Evolutionary conservation across 2,329 filamentous ascomycete genomes (phyloP).

Genomic region (Calonectria multiphialidica): DNA sequence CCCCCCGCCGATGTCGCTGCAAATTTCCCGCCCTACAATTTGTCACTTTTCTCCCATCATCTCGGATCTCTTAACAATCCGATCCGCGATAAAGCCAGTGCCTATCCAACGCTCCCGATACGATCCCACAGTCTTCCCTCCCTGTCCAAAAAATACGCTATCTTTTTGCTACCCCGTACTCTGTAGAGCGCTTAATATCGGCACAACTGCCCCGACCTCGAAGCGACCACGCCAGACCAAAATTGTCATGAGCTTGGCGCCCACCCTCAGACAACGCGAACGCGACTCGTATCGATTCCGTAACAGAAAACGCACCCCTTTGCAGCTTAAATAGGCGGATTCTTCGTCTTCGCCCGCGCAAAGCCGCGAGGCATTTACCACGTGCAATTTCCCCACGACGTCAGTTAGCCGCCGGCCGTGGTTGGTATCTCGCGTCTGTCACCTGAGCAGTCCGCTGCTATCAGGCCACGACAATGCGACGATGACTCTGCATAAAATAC

Average conservation of each 20-base stretch:
- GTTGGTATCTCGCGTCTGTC: too few relatives aligned
- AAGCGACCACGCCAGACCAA: background rate
- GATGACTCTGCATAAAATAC: too few relatives aligned
- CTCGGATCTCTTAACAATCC: background rate
- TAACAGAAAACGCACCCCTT: background rate
- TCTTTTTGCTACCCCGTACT: background rate
- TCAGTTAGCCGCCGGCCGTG: background rate
- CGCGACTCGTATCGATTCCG: background rate
- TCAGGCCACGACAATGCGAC: too few relatives aligned
- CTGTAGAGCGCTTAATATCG: constrained; percentile 18
- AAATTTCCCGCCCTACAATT: background rate
- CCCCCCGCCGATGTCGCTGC: constrained; percentile 10
- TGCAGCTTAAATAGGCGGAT: background rate
- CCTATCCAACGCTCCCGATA: too few relatives aligned
- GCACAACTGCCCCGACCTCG: constrained; percentile 10
- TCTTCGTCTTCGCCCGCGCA: background rate
- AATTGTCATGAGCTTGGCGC: background rate
- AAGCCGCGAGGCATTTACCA: constrained; percentile 5
- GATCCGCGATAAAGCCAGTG: background rate
- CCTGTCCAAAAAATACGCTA: background rate
- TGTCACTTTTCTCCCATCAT: background rate
- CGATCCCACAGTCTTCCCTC: background rate
- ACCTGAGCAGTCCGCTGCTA: background rate
- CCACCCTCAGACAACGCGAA: background rate
- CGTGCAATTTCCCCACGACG: background rate